phyloP scores from a whole-genome alignment of 2,329 filamentous ascomycete genomes.

The Stagonosporopsis rhizophila region DNA sequence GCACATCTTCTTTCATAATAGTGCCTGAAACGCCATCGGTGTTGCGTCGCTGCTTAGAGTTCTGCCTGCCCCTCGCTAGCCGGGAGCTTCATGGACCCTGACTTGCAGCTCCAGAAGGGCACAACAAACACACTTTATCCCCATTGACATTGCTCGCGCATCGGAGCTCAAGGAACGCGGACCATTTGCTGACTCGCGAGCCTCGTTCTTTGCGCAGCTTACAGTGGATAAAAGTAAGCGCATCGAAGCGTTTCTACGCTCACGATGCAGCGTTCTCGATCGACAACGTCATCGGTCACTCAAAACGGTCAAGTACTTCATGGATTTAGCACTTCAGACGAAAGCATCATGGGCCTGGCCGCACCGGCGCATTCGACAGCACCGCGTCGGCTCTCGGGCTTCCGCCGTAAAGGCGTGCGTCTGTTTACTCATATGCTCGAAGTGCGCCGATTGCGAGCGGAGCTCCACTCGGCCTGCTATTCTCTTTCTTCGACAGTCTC shows the following conservation, averaged over 20 bases:
- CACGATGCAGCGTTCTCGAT: slow-evolving; percentile 18
- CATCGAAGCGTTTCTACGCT: slow-evolving; percentile 2
- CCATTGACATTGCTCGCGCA: not conserved
- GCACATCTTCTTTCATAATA: not conserved
- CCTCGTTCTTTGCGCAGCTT: not conserved
- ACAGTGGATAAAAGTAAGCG: not conserved
- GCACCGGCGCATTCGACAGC: slow-evolving; percentile 29
- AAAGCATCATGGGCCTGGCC: slow-evolving; percentile 35
- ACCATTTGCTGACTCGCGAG: not conserved
- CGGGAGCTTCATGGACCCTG: slow-evolving; percentile 3
- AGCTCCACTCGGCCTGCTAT: not conserved
- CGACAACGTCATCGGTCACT: slow-evolving; percentile 46
- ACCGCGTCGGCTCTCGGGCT: slow-evolving; percentile 24
- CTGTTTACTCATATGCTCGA: slow-evolving; percentile 6
- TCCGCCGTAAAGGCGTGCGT: slow-evolving; percentile 6
- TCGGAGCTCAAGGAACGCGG: not conserved
- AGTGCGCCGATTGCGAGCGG: slow-evolving; percentile 5
- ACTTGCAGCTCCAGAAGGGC: not conserved
- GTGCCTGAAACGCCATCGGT: slow-evolving; percentile 12
- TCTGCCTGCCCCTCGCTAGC: slow-evolving; percentile 11
- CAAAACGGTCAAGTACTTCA: slow-evolving; percentile 44
- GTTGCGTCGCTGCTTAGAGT: slow-evolving; percentile 5
- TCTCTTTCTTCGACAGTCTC: slow-evolving; percentile 9
- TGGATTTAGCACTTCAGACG: slow-evolving; percentile 42
- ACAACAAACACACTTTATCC: not conserved